Conservation (phyloP, 306 rosid genomes). For the Trichosanthes cucumerina region DNA sequence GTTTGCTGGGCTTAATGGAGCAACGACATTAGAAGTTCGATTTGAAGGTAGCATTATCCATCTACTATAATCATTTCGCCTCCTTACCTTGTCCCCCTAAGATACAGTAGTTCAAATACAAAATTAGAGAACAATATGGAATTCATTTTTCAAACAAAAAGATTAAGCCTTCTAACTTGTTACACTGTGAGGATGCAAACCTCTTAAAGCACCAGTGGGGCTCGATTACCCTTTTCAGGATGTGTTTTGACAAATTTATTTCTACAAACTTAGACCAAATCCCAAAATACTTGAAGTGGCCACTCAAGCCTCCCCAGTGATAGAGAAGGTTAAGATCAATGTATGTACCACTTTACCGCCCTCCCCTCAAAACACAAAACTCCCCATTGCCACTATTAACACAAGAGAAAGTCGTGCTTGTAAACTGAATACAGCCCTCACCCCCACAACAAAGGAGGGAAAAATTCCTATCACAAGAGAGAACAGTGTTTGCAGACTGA, state of each 20-base stretch:
- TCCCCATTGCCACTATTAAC: background rate
- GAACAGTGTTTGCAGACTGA: background rate
- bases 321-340: background rate
- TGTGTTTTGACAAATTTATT: background rate
- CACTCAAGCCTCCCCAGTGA: background rate
- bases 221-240: background rate
- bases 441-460: background rate
- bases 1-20: constrained; percentile 27
- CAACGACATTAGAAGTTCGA: constrained; percentile 25
- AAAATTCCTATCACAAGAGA: background rate
- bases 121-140: background rate
- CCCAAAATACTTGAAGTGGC: background rate
- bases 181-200: background rate
- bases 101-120: background rate
- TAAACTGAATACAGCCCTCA: background rate
- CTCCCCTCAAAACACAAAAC: background rate
- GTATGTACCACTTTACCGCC: background rate
- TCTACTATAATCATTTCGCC: constrained; percentile 52
- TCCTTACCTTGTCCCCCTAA: constrained; percentile 75
- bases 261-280: background rate
- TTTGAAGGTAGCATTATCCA: constrained; percentile 49
- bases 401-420: background rate
- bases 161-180: background rate
- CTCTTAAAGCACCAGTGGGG: background rate
- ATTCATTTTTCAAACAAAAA: background rate